These are phyloP conservation scores for Lactuca saligna DNA, from an alignment of 129 eudicot genomes.

Conservation along the genomic window DNA sequence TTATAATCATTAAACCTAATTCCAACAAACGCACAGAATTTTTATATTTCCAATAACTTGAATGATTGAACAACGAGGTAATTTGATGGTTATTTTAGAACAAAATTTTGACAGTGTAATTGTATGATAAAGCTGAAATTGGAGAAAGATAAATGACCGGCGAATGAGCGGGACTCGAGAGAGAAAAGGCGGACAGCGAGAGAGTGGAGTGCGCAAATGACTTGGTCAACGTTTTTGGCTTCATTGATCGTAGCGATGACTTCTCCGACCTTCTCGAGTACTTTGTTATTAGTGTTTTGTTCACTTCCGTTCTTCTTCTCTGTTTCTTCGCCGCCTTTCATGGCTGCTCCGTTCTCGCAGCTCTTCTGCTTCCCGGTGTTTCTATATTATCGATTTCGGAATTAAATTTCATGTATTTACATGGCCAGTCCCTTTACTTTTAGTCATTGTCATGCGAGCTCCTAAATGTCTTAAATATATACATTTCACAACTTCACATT, in stretches of 20 bases:
- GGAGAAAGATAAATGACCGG: slow-evolving; percentile 43
- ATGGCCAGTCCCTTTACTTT: slow-evolving; percentile 17
- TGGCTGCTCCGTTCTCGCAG: slow-evolving; percentile 22
- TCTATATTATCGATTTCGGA: slow-evolving; percentile 18
- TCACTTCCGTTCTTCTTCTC: slow-evolving; percentile 25
- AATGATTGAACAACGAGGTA: slow-evolving; percentile 2
- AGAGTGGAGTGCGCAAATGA: slow-evolving; percentile 68
- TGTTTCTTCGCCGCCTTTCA: slow-evolving; percentile 30
- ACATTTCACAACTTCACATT: background rate
- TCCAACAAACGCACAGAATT: background rate
- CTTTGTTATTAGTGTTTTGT: slow-evolving; percentile 9
- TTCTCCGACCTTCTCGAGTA: slow-evolving; percentile 51
- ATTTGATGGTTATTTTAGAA: background rate
- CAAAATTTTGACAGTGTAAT: background rate
- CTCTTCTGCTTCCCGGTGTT: slow-evolving; percentile 18
- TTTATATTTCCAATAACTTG: background rate
- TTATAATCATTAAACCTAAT: slow-evolving; percentile 12
- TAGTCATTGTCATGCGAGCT: background rate
- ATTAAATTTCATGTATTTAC: background rate
- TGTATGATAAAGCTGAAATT: background rate
- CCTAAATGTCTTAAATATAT: background rate
- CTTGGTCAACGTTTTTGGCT: slow-evolving; percentile 65
- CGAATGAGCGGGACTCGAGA: slow-evolving; percentile 50
- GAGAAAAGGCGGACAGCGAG: slow-evolving; percentile 69
- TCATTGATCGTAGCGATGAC: slow-evolving; percentile 48